phyloP scores from a whole-genome alignment of 805 yeast genomes.

The Saturnispora saitoi region DNA sequence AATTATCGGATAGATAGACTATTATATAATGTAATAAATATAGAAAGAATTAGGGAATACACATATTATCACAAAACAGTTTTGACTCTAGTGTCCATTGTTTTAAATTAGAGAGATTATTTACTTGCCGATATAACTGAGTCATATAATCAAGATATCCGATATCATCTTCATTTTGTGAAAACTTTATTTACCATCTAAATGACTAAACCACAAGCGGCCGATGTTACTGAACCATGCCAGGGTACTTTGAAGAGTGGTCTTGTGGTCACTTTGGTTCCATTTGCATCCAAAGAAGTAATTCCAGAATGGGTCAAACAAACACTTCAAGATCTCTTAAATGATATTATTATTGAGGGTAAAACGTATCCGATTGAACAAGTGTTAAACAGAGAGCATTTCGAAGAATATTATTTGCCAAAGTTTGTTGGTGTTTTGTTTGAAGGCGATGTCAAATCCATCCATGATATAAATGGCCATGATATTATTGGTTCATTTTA shows the following conservation, averaged over 20 bases:
- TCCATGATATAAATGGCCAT: slow-evolving; percentile 19
- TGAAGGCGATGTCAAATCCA: slow-evolving; percentile 28
- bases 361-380: slow-evolving; percentile 60
- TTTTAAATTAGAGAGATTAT: background rate
- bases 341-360: slow-evolving; percentile 62
- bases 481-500: slow-evolving; percentile 64
- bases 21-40: background rate
- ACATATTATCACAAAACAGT: too few species aligned
- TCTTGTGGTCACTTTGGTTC: slow-evolving; percentile 45
- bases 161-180: too few species aligned
- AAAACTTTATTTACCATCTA: too few species aligned
- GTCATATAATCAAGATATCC: too few species aligned
- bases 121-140: too few species aligned
- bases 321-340: slow-evolving; percentile 44
- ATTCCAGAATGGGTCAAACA: slow-evolving; percentile 45
- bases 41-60: too few species aligned
- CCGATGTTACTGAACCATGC: background rate
- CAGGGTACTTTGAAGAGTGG: background rate
- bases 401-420: slow-evolving; percentile 56
- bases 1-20: background rate
- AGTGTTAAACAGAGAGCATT: slow-evolving; percentile 38
- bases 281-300: slow-evolving; percentile 39
- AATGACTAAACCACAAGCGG: too few species aligned
- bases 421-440: slow-evolving; percentile 59
- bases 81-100: background rate